Evolutionary conservation across 192 early-diverging fungal genomes (phyloP), one percentile per base, ranked within the genome.

Genomic region (Borealophlyctis nickersoniae): DNA sequence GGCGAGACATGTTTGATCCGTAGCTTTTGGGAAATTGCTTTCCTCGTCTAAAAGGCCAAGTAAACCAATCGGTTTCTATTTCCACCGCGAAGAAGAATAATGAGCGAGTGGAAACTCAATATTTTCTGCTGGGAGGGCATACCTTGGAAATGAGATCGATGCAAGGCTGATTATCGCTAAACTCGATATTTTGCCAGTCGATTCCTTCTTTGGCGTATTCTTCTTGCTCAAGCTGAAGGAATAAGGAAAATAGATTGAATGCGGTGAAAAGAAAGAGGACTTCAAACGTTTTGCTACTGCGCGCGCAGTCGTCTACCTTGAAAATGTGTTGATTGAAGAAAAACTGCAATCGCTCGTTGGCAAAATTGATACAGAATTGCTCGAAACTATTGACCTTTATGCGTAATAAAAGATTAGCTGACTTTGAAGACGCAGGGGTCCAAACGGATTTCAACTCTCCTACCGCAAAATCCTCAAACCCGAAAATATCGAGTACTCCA

Each of bases 241-340:
- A 45, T 7, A 19, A 45, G 7, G 9, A 45, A 45, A 13, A 19
- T 45, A 7, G 19, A 45, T 45, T 13, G 19, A 7, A 45, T 45
- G 7, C 9, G 7, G 9, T 7, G 39, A 45, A 19, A 45, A n/a
- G n/a, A n/a, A n/a, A n/a, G n/a, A n/a, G n/a, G n/a, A n/a, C n/a
- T n/a, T n/a, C n/a, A n/a, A n/a, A n/a, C n/a, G n/a, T n/a, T 45
- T 45, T 45, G 39, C 39, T 7, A 7, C 7, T 45, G 9, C 9
- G 9, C 9, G 9, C 19, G 39, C 9, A 45, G 39, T 45, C 39
- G 7, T 45, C 19, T 13, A 89, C 78, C 73, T 95, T 96, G 33
- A 98, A 84, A 22, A 92, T 95, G 58, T 96, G 76, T 67, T 96
- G 89, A 54, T 95, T 96, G 62, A 98, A 98, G 59, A 96, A 90